Conservation (phyloP, 2,329 filamentous ascomycete genomes). For the Fusarium napiforme region DNA sequence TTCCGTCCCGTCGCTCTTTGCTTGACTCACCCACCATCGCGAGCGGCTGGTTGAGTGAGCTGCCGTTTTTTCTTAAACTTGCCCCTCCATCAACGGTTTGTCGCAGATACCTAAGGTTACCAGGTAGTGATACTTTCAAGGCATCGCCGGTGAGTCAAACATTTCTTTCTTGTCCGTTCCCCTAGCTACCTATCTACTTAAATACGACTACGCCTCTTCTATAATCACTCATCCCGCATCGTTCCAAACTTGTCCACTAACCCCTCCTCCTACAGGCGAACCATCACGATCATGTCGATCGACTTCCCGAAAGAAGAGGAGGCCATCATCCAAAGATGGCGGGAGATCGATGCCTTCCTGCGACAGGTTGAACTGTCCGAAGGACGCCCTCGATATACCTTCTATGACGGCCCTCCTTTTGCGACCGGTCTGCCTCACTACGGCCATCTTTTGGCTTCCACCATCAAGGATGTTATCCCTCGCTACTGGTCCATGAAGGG, state of each 20-base stretch:
- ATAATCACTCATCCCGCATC: background rate
- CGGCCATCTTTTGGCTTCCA: slow-evolving; percentile 85
- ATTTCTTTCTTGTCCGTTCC: background rate
- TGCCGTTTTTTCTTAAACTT: slow-evolving; percentile 42
- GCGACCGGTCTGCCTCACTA: slow-evolving; percentile 76
- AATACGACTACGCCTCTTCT: background rate
- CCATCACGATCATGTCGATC: slow-evolving; percentile 74
- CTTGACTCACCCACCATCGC: slow-evolving; percentile 47
- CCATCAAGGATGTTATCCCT: slow-evolving; percentile 97
- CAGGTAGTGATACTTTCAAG: slow-evolving; percentile 15
- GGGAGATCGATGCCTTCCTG: slow-evolving; percentile 90
- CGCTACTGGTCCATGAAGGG: slow-evolving; percentile 99
- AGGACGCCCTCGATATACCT: slow-evolving; percentile 86
- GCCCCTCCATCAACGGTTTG: slow-evolving; percentile 43
- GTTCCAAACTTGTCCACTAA: slow-evolving; percentile 16
- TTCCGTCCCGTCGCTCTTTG: slow-evolving; percentile 29
- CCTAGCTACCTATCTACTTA: background rate
- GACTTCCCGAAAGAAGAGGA: slow-evolving; percentile 94
- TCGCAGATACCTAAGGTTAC: slow-evolving; percentile 7
- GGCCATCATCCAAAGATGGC: slow-evolving; percentile 85
- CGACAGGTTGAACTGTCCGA: slow-evolving; percentile 85
- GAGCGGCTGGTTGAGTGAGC: background rate
- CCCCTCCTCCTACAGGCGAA: slow-evolving; percentile 19
- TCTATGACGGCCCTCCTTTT: slow-evolving; percentile 90
- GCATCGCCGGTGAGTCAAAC: slow-evolving; percentile 29